These are phyloP conservation scores for Kwoniella sp. DNA, from an alignment of 768 basidiomycete genomes.

Conservation along the genomic window DNA sequence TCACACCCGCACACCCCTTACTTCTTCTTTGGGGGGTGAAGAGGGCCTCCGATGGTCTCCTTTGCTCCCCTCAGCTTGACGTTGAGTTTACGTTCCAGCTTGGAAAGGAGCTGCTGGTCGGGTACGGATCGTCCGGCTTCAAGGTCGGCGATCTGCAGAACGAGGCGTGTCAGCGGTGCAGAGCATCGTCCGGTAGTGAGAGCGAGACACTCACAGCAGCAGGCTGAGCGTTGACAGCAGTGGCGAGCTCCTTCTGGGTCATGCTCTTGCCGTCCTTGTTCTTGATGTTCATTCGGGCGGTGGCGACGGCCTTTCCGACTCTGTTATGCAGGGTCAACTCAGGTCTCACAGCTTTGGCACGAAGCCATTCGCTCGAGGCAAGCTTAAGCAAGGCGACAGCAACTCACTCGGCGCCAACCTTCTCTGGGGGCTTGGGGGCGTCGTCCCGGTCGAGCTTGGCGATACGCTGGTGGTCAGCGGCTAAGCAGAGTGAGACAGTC, in stretches of 20 bases:
- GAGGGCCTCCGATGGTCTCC: constrained; percentile 45
- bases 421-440: constrained; percentile 86
- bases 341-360: background rate
- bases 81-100: constrained; percentile 78
- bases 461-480: constrained; percentile 87
- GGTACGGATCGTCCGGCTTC: constrained; percentile 84
- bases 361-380: constrained; percentile 52
- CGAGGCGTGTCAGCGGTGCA: background rate
- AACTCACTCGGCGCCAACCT: constrained; percentile 55
- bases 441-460: constrained; percentile 93
- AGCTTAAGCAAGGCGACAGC: constrained; percentile 62
- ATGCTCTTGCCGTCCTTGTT: constrained; percentile 53
- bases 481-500: constrained; percentile 51
- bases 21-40: constrained; percentile 46
- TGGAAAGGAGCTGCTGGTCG: constrained; percentile 75
- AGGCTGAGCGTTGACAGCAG: constrained; percentile 89
- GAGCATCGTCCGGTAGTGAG: too few species aligned
- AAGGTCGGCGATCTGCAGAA: constrained; percentile 58
- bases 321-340: background rate
- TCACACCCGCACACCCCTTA: constrained; percentile 1
- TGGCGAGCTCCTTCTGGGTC: constrained; percentile 87
- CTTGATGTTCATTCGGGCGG: constrained; percentile 69
- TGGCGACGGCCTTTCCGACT: constrained; percentile 67
- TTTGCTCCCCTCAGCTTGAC: constrained; percentile 80
- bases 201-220: constrained; percentile 36